phyloP scores from a whole-genome alignment of 768 basidiomycete species.

The Tulasnella sp. region DNA sequence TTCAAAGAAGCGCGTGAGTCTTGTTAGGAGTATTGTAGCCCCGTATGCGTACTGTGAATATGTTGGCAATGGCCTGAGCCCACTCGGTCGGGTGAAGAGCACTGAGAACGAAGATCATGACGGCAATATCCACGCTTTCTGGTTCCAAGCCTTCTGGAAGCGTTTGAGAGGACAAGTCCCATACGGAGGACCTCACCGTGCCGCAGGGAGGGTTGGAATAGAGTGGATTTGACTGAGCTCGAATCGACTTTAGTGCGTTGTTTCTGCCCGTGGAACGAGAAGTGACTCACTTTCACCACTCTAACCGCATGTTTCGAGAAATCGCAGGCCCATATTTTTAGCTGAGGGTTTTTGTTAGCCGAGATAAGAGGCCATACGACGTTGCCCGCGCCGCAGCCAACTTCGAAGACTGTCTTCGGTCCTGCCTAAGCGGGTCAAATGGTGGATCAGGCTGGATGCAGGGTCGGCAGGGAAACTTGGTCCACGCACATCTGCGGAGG shows the following conservation, averaged over 20 bases:
- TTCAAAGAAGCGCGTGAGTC: background rate
- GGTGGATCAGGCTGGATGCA: background rate
- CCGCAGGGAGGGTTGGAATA: conserved; percentile 64
- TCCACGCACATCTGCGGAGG: conserved; percentile 51
- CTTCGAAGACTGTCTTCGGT: conserved; percentile 65
- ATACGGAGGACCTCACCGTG: conserved; percentile 68
- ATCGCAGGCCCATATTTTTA: conserved; percentile 63
- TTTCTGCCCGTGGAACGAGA: background rate
- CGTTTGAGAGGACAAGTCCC: conserved; percentile 70
- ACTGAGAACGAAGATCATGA: conserved; percentile 90
- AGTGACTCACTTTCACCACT: conserved; percentile 62
- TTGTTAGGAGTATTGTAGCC: too few relatives aligned
- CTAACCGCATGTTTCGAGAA: conserved; percentile 85
- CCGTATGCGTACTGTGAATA: conserved; percentile 49
- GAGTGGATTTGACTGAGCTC: conserved; percentile 54
- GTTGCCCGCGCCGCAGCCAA: conserved; percentile 97
- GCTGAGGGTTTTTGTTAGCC: conserved; percentile 71
- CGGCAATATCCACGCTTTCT: conserved; percentile 72
- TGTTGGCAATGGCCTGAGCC: conserved; percentile 70
- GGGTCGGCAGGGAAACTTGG: background rate
- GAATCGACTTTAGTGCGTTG: background rate
- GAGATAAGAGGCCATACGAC: conserved; percentile 81
- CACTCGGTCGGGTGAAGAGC: conserved; percentile 93
- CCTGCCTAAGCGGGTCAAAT: conserved; percentile 54
- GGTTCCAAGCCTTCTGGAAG: conserved; percentile 59